Evolutionary conservation across 2,329 filamentous ascomycete genomes (phyloP), one percentile per base, ranked within the genome.

Genomic region (Didymella arachidicola): DNA sequence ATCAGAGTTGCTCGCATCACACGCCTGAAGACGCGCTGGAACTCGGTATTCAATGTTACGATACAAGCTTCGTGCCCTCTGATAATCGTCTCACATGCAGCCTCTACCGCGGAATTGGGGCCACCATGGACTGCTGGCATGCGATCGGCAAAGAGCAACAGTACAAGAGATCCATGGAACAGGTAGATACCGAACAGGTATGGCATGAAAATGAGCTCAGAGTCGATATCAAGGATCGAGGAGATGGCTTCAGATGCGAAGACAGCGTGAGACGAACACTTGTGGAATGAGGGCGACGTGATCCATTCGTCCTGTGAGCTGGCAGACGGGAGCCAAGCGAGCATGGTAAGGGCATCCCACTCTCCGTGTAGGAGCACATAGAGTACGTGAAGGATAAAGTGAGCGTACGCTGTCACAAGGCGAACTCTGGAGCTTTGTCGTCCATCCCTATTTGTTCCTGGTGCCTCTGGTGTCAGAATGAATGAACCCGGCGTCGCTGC

Each of bases 131-230:
- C 48, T 11, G 48, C 48, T 26, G 48, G 48, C 48, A 51, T 51
- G 27, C 48, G 48, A 26, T 51, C 48, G 12, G 48, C 48, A 8
- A 51, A 51, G 3, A 51, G 27, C 7, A 51, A 27, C 10, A 51
- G 22, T 7, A 51, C 48, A n/a, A 51, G 48, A 14, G 48, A 51
- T 12, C 48, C 48, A n/a, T 51, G 48, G 6, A 51, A 51, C 4
- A 51, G 19, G 18, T 51, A 51, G 18, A 51, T 51, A 19, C 48
- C 48, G 16, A 51, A 51, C 18, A 51, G 19, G n/a, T 51, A 51
- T 3, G 48, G 48, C 48, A 51, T 51, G 27, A 51, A 51, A n/a
- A 51, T 34, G 11, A 51, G 48, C 27, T 51, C 48, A 16, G 48
- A 36, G 16, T 51, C 48, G 19, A 51, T 34, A 2, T 26, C 39